Conservation (phyloP, 129 eudicot genomes). For the Daucus carota region DNA sequence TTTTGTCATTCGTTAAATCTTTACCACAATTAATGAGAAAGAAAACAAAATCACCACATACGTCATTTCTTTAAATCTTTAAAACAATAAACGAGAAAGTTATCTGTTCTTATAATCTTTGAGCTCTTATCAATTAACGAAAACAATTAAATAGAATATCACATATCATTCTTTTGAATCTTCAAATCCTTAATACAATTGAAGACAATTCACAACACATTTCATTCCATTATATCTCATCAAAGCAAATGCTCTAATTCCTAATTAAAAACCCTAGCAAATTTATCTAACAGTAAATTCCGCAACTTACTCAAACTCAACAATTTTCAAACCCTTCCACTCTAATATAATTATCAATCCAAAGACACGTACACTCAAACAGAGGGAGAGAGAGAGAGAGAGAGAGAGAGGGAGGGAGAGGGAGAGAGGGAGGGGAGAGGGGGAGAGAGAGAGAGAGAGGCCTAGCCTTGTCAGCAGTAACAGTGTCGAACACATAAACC, state of each 20-base stretch:
- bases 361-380: neutral
- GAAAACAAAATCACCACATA: too few relatives aligned
- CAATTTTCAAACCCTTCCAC: neutral
- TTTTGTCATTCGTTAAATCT: too few relatives aligned
- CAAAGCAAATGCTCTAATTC: neutral
- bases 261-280: neutral
- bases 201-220: too few relatives aligned
- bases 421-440: neutral
- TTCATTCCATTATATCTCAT: neutral
- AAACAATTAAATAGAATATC: too few relatives aligned
- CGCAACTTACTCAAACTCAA: neutral
- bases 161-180: too few relatives aligned
- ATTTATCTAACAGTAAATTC: neutral
- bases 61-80: too few relatives aligned
- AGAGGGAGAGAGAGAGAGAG: neutral
- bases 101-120: too few relatives aligned
- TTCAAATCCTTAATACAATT: too few relatives aligned
- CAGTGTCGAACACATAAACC: conserved; percentile 60
- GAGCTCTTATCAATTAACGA: too few relatives aligned
- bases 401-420: neutral
- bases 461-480: conserved; percentile 53
- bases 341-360: neutral
- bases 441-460: neutral
- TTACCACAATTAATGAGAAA: too few relatives aligned
- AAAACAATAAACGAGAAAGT: too few relatives aligned